A percentile compares a stretch with the other conserved stretches of the same genome.
Evolutionary conservation across 176 grass and related monocot species (phyloP).

Genomic region (Cenchrus americanus): DNA sequence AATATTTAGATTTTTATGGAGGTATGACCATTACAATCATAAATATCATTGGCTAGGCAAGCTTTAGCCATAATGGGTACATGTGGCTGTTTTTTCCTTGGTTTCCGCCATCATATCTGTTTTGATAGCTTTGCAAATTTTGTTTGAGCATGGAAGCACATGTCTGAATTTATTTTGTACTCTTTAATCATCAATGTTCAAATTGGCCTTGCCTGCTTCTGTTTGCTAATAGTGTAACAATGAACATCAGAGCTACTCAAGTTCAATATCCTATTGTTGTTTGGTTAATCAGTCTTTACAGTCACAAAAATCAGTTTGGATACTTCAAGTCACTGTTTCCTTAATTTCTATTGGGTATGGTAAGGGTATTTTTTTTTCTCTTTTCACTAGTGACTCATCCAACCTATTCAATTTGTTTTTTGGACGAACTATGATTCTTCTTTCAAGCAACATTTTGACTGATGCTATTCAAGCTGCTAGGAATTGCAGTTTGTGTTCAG

Average conservation of each 20-base stretch:
- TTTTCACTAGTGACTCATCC: too few species aligned
- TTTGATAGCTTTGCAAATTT: background rate
- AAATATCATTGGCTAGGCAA: background rate
- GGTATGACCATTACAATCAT: background rate
- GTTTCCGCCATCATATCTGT: background rate
- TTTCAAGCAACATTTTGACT: conserved; percentile 11
- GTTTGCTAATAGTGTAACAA: background rate
- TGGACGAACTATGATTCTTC: background rate
- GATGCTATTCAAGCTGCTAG: background rate
- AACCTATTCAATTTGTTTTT: conserved; percentile 19
- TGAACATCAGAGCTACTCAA: background rate
- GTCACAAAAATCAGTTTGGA: background rate
- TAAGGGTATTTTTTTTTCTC: background rate
- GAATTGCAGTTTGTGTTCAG: conserved; percentile 11
- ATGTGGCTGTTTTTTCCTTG: background rate
- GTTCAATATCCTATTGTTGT: background rate
- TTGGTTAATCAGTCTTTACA: background rate
- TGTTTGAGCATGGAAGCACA: background rate
- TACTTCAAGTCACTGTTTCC: background rate
- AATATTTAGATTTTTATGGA: conserved; percentile 7
- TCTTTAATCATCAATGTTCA: background rate
- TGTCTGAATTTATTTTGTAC: background rate
- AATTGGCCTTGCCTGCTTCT: background rate
- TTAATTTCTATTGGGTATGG: conserved; percentile 3
- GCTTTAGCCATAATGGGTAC: background rate